A percentile compares a stretch with the other conserved stretches of the same genome.
Evolutionary conservation across 2,329 filamentous ascomycete species (phyloP).

Genomic region (Proliferodiscus dingleyae): DNA sequence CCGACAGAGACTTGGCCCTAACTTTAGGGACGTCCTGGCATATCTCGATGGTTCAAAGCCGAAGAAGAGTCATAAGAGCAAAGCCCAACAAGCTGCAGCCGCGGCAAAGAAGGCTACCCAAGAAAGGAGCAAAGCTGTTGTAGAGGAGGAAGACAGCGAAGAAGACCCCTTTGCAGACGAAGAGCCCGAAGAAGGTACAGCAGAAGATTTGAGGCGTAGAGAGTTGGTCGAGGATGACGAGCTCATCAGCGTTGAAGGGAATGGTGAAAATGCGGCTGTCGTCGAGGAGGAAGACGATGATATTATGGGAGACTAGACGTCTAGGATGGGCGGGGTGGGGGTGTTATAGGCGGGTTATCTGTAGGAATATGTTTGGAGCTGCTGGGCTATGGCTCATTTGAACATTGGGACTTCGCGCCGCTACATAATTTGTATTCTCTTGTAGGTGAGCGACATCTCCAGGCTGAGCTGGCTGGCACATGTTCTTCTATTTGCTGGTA

Average conservation of each 20-base stretch:
- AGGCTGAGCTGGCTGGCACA: too few species aligned
- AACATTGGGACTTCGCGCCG: background rate
- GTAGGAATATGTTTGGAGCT: constrained; percentile 7
- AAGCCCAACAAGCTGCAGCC: constrained; percentile 39
- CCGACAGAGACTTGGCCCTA: constrained; percentile 71
- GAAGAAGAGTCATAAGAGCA: constrained; percentile 32
- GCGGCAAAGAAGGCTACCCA: constrained; percentile 40
- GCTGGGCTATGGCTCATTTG: background rate
- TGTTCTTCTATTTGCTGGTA: too few species aligned
- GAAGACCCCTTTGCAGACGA: constrained; percentile 41
- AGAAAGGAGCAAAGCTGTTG: constrained; percentile 27
- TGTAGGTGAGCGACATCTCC: too few species aligned
- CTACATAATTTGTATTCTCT: background rate
- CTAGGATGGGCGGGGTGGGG: background rate
- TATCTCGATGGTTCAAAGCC: constrained; percentile 65
- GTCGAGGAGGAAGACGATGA: constrained; percentile 32
- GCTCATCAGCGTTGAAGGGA: constrained; percentile 32
- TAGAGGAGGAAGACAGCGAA: constrained; percentile 29
- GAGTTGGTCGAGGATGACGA: constrained; percentile 51
- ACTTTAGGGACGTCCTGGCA: constrained; percentile 78
- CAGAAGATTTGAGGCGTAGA: constrained; percentile 50
- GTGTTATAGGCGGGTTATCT: background rate
- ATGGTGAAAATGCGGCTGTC: constrained; percentile 32
- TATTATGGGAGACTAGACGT: constrained; percentile 39
- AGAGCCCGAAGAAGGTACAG: constrained; percentile 54